Percentiles rank a stretch among this genome's conserved stretches.
These are phyloP conservation scores for Solidago caesia DNA, from an alignment of 129 eudicot species.

Conservation along the genomic window DNA sequence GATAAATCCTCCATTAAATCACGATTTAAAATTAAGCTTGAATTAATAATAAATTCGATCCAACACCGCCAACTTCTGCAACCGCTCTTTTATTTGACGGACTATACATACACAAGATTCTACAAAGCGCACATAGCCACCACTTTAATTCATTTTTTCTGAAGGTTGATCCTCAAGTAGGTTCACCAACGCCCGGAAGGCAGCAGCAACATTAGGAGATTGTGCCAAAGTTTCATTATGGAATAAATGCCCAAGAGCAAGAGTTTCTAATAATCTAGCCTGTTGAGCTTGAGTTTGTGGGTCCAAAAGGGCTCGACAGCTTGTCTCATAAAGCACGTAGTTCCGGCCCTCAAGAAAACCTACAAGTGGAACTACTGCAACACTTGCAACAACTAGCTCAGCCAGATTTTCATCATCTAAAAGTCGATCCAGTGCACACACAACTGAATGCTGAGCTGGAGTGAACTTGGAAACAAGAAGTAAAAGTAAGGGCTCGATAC, in stretches of 20 bases:
- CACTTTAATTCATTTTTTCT: slow-evolving; percentile 95
- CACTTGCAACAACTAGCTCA: slow-evolving; percentile 80
- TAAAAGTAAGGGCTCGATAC: slow-evolving; percentile 93
- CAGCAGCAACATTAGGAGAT: slow-evolving; percentile 83
- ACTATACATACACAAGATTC: slow-evolving; percentile 96
- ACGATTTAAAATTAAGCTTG: too few species aligned
- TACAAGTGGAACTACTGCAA: slow-evolving; percentile 93
- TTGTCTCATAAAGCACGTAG: slow-evolving; percentile 89
- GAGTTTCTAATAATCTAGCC: slow-evolving; percentile 90
- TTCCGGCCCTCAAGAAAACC: slow-evolving; percentile 74
- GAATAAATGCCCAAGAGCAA: slow-evolving; percentile 95
- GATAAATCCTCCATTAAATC: too few species aligned
- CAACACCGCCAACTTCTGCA: slow-evolving; percentile 99
- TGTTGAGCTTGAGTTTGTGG: slow-evolving; percentile 99
- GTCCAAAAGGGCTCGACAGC: slow-evolving; percentile 84
- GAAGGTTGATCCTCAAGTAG: slow-evolving; percentile 96
- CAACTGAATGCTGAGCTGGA: slow-evolving; percentile 89
- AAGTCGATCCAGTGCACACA: slow-evolving; percentile 81
- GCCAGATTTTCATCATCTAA: slow-evolving; percentile 89
- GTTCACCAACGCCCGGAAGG: slow-evolving; percentile 94
- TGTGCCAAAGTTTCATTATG: slow-evolving; percentile 92
- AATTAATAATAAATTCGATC: too few species aligned
- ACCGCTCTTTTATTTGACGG: slow-evolving; percentile 97
- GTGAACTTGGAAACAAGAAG: slow-evolving; percentile 82
- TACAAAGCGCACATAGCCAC: slow-evolving; percentile 96